Conservation (phyloP, 371 early-diverging fungal genomes). For the Mortierella sp. region DNA sequence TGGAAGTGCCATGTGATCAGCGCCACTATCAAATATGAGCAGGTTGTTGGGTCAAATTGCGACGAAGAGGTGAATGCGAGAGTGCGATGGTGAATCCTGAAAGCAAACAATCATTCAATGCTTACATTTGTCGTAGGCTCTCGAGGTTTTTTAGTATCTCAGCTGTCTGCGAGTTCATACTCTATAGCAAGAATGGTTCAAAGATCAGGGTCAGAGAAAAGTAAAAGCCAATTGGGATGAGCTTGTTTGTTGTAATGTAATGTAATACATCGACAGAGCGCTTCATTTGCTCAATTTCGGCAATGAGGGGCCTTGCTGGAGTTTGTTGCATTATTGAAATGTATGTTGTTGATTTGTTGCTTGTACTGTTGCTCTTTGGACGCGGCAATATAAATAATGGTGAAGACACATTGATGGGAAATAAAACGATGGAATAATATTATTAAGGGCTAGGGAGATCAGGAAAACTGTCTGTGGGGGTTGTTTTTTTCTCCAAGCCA, state of each 20-base stretch:
- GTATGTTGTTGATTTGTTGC: neutral
- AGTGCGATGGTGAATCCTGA: no score
- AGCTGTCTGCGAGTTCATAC: constrained; percentile 54
- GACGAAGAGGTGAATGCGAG: neutral
- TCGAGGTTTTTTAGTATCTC: constrained; percentile 48
- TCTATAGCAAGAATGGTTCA: constrained; percentile 16
- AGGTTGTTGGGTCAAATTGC: neutral
- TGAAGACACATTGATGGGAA: neutral
- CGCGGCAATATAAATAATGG: neutral
- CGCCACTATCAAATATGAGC: constrained; percentile 23
- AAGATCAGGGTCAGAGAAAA: neutral
- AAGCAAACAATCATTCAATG: neutral
- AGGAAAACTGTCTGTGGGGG: no score
- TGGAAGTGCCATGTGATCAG: constrained; percentile 45
- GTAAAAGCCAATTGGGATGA: neutral
- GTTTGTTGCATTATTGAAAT: constrained; percentile 25
- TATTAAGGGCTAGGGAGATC: no score
- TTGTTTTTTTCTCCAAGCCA: no score
- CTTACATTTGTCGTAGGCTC: constrained; percentile 42
- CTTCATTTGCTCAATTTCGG: constrained; percentile 47
- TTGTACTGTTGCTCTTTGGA: neutral
- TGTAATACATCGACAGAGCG: constrained; percentile 46
- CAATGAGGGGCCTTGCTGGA: constrained; percentile 30
- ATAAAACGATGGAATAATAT: no score
- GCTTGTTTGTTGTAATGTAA: neutral